A percentile compares a stretch with the other conserved stretches of the same genome.
Conservation (phyloP, 768 basidiomycete genomes). For the Leucocoprinus birnbaumii region DNA sequence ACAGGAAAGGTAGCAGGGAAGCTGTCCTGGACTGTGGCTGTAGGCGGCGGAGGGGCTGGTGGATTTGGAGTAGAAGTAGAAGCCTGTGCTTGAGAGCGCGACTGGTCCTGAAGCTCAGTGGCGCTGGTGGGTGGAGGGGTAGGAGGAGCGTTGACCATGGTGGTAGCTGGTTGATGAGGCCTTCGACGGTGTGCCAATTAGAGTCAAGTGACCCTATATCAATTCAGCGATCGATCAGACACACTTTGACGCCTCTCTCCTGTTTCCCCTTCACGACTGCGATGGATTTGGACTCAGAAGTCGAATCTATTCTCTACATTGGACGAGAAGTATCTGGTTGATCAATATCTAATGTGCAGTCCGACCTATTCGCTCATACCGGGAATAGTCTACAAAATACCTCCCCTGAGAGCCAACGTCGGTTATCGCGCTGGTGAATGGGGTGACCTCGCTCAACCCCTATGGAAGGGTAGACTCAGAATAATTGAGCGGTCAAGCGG, state of each 20-base stretch:
- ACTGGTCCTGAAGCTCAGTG: constrained; percentile 52
- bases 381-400: constrained; percentile 84
- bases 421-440: constrained; percentile 92
- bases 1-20: constrained; percentile 45
- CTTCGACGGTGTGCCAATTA: not conserved
- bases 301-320: constrained; percentile 87
- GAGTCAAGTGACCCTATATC: constrained; percentile 7
- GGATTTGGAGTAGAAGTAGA: constrained; percentile 14
- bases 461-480: constrained; percentile 92
- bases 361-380: constrained; percentile 4
- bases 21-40: constrained; percentile 21
- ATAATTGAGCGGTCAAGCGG: constrained; percentile 75
- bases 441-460: constrained; percentile 78
- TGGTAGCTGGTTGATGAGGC: not conserved
- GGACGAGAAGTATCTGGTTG: constrained; percentile 88
- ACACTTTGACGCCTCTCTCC: not conserved
- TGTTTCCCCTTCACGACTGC: constrained; percentile 13
- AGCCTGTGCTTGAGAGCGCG: constrained; percentile 23
- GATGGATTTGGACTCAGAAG: constrained; percentile 73
- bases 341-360: constrained; percentile 17
- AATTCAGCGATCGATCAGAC: constrained; percentile 1
- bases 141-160: constrained; percentile 58
- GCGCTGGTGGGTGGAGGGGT: constrained; percentile 62
- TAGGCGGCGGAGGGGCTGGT: constrained; percentile 11
- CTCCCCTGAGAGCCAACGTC: constrained; percentile 80